phyloP scores from a whole-genome alignment of 345 rosid species.

The Hibiscus mutabilis region DNA sequence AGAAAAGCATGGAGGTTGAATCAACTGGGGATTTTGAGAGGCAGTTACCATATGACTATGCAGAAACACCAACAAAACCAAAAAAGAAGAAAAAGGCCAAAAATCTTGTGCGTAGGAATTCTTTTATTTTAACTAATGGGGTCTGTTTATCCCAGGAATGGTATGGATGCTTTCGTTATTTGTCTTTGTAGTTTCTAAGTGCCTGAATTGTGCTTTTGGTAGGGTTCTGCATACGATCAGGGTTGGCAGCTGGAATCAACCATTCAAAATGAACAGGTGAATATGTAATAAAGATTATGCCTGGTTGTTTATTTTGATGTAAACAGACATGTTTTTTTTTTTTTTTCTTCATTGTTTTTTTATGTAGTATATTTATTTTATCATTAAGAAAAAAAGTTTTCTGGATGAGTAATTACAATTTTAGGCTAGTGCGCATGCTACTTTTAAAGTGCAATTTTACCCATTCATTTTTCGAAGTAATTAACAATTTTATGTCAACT shows the following conservation, averaged over 20 bases:
- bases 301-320: not conserved
- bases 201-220: constrained; percentile 26
- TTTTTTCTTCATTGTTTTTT: not conserved
- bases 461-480: not conserved
- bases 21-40: constrained; percentile 62
- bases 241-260: constrained; percentile 71
- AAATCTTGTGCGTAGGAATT: constrained; percentile 41
- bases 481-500: not conserved
- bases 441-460: not conserved
- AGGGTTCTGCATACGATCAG: constrained; percentile 79
- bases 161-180: constrained; percentile 9
- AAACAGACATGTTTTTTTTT: not conserved
- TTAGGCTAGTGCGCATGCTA: not conserved
- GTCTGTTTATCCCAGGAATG: constrained; percentile 7
- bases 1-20: constrained; percentile 76
- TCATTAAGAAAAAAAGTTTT: not conserved
- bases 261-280: constrained; percentile 68
- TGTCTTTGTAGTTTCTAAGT: constrained; percentile 15
- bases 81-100: constrained; percentile 85
- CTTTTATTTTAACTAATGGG: constrained; percentile 16
- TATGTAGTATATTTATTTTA: not conserved
- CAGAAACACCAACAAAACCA: constrained; percentile 73
- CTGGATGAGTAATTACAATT: not conserved
- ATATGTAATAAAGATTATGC: not conserved
- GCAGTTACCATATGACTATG: constrained; percentile 58